Evolutionary conservation across 179 eudicot genomes (phyloP), one percentile per base, ranked within the genome.

Genomic region (Carnegiea gigantea): DNA sequence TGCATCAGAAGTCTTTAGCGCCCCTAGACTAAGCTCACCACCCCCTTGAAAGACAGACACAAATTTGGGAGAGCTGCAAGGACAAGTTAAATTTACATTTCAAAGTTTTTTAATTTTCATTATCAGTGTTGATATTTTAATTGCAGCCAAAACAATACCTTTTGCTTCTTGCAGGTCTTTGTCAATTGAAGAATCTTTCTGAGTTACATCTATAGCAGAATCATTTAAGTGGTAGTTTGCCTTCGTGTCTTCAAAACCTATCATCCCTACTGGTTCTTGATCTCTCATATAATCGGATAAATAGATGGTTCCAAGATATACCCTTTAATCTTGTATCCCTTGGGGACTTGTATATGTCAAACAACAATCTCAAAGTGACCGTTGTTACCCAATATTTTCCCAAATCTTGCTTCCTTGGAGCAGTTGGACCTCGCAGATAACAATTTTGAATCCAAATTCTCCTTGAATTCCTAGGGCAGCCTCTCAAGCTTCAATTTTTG

Each of bases 381-480:
- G 1, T 26, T 20, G 15, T 26, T 81, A 14, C 59, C 54, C 57
- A 53, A 44, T 21, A 46, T 78, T 18, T 62, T 21, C 48, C 46
- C 9, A 15, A 81, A 64, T 43, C 51, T 81, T 28, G 43, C 73
- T 21, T 75, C 36, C 73, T 23, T 81, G 4, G 13, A 64, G n/a
- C 20, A 48, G 5, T 75, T 81, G 65, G 46, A 48, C 26, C 67
- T 81, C 40, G 1, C 24, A 26, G 64, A 74, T 44, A 80, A 80
- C 73, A 5, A 38, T n/a, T 74, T 80, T 17, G 73, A 59, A 74
- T 78, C 78, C 21, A 46, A 44, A 46, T 21, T 80, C 4, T 74
- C 64, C 30, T 80, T 74, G 62, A 62, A 13, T 26, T 80, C 78
- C 36, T 49, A 74, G 9, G 59, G 43, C 48, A 75, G 73, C 83